Percentiles rank a stretch among this genome's conserved stretches.
phyloP scores from a whole-genome alignment of 345 rosid genomes.

The Clausena lansium region DNA sequence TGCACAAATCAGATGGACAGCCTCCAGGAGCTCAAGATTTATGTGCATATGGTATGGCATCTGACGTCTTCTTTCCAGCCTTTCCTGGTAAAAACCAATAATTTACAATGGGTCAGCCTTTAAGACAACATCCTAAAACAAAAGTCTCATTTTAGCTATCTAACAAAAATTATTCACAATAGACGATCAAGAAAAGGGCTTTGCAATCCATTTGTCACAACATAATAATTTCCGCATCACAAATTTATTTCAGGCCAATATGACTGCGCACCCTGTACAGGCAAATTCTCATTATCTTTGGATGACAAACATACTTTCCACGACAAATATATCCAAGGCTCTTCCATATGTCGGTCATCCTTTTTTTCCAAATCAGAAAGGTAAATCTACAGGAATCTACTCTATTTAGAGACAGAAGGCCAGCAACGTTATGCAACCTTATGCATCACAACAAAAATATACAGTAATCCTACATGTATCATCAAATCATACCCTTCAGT shows the following conservation, averaged over 20 bases:
- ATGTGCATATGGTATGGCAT: constrained; percentile 99
- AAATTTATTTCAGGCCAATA: neutral
- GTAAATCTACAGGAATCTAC: neutral
- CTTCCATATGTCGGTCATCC: neutral
- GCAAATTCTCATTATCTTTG: neutral
- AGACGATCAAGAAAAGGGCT: neutral
- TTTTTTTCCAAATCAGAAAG: neutral
- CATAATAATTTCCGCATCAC: neutral
- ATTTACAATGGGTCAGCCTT: neutral
- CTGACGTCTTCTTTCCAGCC: constrained; percentile 83
- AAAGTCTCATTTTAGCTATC: neutral
- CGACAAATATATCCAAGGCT: neutral
- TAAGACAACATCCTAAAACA: neutral
- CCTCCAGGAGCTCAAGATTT: constrained; percentile 91
- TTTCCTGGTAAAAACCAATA: constrained; percentile 51
- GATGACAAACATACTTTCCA: neutral
- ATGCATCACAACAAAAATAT: neutral
- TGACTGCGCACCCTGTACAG: neutral
- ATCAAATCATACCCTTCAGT: neutral
- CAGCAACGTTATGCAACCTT: neutral
- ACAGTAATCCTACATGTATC: neutral
- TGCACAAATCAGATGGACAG: constrained; percentile 84
- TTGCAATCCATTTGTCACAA: neutral
- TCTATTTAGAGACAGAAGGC: neutral
- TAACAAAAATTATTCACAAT: neutral